Conservation (phyloP, 2,329 filamentous ascomycete species). For the Ceratocystis destructans region DNA sequence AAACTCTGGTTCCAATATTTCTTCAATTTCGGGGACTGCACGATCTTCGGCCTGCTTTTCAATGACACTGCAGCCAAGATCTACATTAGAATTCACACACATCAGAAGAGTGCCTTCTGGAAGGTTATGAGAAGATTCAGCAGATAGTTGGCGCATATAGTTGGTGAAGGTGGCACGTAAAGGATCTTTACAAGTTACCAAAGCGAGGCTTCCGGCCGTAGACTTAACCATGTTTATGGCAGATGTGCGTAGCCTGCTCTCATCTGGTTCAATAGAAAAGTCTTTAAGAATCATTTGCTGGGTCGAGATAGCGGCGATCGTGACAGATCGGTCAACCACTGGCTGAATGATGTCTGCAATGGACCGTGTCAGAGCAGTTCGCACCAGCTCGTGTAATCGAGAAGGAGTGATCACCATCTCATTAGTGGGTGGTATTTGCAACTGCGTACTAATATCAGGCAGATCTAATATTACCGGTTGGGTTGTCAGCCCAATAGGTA, state of each 20-base stretch:
- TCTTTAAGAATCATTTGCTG: conserved; percentile 93
- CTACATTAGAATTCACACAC: conserved; percentile 97
- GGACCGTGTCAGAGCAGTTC: conserved; percentile 72
- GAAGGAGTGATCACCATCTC: conserved; percentile 62
- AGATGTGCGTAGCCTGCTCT: conserved; percentile 70
- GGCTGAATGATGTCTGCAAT: conserved; percentile 94
- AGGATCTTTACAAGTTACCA: conserved; percentile 97
- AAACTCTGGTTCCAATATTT: conserved; percentile 72
- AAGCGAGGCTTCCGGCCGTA: conserved; percentile 79
- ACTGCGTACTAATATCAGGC: conserved; percentile 66
- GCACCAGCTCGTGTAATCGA: conserved; percentile 62
- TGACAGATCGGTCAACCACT: conserved; percentile 92
- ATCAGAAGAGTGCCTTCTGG: conserved; percentile 93
- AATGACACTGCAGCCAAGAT: conserved; percentile 82
- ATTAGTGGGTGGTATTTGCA: conserved; percentile 69
- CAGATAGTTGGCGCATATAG: conserved; percentile 65
- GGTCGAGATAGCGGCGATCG: conserved; percentile 93
- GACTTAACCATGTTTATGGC: conserved; percentile 92
- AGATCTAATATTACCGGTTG: conserved; percentile 65
- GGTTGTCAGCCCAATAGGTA: conserved; percentile 57
- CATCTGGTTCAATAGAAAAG: conserved; percentile 83
- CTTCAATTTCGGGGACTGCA: conserved; percentile 86
- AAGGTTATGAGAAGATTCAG: conserved; percentile 62
- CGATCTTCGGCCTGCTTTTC: conserved; percentile 92
- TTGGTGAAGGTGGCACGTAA: conserved; percentile 94